Evolutionary conservation across 257 asterid species (phyloP), one percentile per base, ranked within the genome.

Genomic region (Scutellaria minor): DNA sequence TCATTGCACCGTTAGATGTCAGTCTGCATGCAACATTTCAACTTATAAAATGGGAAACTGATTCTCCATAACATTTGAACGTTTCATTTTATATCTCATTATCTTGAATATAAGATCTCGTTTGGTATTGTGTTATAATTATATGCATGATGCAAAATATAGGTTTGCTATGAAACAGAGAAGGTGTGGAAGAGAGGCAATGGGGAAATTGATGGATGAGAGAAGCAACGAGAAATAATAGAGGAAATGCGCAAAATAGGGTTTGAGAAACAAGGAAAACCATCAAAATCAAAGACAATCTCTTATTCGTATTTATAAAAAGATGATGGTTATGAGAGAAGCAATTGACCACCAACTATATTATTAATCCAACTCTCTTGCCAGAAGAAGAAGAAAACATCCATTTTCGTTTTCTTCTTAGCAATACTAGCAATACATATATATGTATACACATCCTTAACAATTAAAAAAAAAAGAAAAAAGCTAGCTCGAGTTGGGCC

Each of bases 321-420:
- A 5, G 9, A 15, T 6, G 9, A 7, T 14, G 11, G 9, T 3
- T n/a, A 6, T 6, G 58, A 5, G 0, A 8, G 14, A 14, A 52
- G 8, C 27, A 24, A 24, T 24, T 24, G 27, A 24, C 27, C 27
- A 52, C 58, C 24, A 52, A 4, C 58, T 31, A 31, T 31, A 31
- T 31, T 31, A 52, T 52, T 18, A 18, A 18, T 52, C 58, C 7
- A 52, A 6, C 58, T 52, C 58, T 52, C 24, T 52, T 52, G 58
- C 58, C 27, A 52, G 58, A 52, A 52, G 58, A 52, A 52, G 58
- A 52, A 47, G 58, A 52, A 52, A 22, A 52, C 3, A 52, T n/a
- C 9, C 57, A 5, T 14, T 1, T 14, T 52, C 58, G 10, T 51
- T 15, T 52, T 52, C 58, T 52, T 15, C 58, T 52, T 52, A 22